Evolutionary conservation across 73 alveolate species (phyloP).

Genomic region (Symbiodinium natans): DNA sequence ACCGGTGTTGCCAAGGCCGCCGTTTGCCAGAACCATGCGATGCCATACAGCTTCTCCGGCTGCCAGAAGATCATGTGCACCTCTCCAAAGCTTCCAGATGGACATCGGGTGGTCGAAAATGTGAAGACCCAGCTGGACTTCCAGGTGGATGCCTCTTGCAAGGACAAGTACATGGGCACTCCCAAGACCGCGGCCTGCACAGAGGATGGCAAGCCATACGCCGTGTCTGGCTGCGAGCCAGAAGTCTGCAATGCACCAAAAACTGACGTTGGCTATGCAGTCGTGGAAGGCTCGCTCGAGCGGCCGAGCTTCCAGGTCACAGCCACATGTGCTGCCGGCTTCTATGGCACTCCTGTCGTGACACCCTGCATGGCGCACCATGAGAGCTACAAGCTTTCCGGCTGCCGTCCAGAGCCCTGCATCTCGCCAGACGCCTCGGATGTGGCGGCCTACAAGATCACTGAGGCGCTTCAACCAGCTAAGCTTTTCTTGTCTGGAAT

Average conservation of each 20-base stretch:
- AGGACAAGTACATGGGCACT: conserved; percentile 37
- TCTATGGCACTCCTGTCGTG: conserved; percentile 44
- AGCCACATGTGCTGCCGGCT: conserved; percentile 38
- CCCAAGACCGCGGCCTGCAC: conserved; percentile 28
- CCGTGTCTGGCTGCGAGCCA: conserved; percentile 22
- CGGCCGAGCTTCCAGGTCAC: conserved; percentile 63
- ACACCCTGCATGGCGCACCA: conserved; percentile 21
- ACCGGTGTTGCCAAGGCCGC: not conserved
- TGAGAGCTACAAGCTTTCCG: conserved; percentile 57
- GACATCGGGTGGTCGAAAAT: not conserved
- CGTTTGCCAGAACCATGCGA: not conserved
- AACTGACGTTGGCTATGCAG: not conserved
- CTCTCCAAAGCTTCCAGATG: not conserved
- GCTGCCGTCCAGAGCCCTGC: conserved; percentile 53
- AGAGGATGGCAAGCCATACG: conserved; percentile 40
- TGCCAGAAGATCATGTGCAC: conserved; percentile 14
- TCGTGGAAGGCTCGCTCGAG: not conserved
- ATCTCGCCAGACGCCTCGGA: conserved; percentile 1
- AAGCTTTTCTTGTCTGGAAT: no score
- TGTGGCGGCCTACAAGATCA: conserved; percentile 31
- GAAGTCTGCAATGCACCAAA: conserved; percentile 44
- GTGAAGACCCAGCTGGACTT: not conserved
- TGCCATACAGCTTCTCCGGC: not conserved
- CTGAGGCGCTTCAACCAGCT: no score
- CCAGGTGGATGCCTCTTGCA: conserved; percentile 12